Evolutionary conservation across 805 yeast genomes (phyloP), one percentile per base, ranked within the genome.

Genomic region (Candida railenensis): DNA sequence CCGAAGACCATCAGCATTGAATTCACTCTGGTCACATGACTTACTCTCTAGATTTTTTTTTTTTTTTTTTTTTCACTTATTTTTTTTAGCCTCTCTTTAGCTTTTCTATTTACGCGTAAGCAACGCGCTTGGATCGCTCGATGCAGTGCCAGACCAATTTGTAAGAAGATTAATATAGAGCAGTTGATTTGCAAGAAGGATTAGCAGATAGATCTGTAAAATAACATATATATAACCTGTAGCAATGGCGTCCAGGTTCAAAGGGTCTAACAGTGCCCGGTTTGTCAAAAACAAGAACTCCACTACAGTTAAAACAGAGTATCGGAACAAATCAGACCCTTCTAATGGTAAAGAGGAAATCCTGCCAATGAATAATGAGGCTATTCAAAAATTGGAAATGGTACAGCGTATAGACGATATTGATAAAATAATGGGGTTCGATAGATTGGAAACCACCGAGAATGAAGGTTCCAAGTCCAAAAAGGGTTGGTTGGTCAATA

Each of bases 401-500:
- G 81, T 79, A 9, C 74, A 71, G 54, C 77, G 79, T 49, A 72
- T 81, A 7, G 96, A 90, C 57, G 73, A 76, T 22, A 70, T 91
- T 8, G 99, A 92, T 58, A 62, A 83, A 1, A 65, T 79, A 47
- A 89, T 95, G 94, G 99, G 98, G 11, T 94, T 94, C 61, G 88
- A 85, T 38, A 73, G 94, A 43, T 82, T 75, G 51, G 88, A 85
- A 43, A 67, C 83, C 51, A 89, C 96, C 25, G 80, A 95, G 32
- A 63, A 75, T 40, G 76, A 71, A 46, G 76, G 75, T 4, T 49
- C 56, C 34, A 66, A 62, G 50, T 73, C 77, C 2, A 76, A 78
- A 47, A 78, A 79, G 15, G 99, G 99, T 38, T 94, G 99, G 99
- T 71, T 94, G 45, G 79, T 86, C 37, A 95, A 94, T 59, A 89